Percentiles rank a stretch among this genome's conserved stretches.
Evolutionary conservation across 306 rosid genomes (phyloP).

Genomic region (Purshia tridentata): DNA sequence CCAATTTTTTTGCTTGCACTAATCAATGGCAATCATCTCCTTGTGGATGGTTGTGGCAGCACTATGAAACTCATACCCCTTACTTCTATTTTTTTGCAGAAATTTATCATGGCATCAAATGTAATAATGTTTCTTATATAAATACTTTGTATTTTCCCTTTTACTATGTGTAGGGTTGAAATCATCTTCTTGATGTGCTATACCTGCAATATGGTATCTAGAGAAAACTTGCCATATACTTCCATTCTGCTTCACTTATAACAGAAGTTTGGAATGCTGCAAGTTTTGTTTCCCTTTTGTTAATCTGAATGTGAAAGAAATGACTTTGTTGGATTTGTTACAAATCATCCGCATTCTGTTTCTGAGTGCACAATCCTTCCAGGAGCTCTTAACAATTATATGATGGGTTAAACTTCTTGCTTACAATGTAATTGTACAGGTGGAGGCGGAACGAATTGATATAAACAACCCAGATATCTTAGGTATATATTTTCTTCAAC

Average conservation of each 20-base stretch:
- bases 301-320: neutral
- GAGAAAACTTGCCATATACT: neutral
- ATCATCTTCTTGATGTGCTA: neutral
- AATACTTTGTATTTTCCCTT: neutral
- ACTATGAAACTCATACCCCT: neutral
- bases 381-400: neutral
- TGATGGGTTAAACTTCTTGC: neutral
- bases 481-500: slow-evolving; percentile 11
- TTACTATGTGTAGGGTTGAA: neutral
- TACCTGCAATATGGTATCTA: neutral
- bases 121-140: neutral
- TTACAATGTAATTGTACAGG: slow-evolving; percentile 12
- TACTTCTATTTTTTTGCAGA: neutral
- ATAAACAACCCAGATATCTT: neutral
- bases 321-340: neutral
- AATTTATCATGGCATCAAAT: neutral
- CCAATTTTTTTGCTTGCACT: neutral
- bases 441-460: slow-evolving; percentile 6
- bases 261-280: neutral
- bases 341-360: neutral
- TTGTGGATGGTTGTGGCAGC: neutral
- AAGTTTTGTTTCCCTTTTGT: neutral
- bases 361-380: neutral
- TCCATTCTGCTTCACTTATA: neutral
- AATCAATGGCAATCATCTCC: neutral